A percentile compares a stretch with the other conserved stretches of the same genome.
These are phyloP conservation scores for Galeopsis tetrahit DNA, from an alignment of 257 asterid species.

Conservation along the genomic window DNA sequence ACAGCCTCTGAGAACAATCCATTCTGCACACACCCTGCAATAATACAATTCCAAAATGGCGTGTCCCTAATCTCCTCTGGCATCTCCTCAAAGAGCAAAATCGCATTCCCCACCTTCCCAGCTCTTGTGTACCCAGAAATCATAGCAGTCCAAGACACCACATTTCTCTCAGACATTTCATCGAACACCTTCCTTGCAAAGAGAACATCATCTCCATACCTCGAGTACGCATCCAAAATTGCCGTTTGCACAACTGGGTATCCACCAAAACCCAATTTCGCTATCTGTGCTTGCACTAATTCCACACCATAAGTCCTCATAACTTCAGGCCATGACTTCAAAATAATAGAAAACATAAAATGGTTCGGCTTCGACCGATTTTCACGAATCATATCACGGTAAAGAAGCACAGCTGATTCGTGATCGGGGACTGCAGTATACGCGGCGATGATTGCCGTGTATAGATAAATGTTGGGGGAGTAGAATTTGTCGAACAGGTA, in stretches of 20 bases:
- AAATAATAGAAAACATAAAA: slow-evolving; percentile 58
- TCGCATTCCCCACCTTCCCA: slow-evolving; percentile 65
- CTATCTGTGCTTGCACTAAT: slow-evolving; percentile 67
- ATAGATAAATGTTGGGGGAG: slow-evolving; percentile 62
- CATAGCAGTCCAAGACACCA: slow-evolving; percentile 88
- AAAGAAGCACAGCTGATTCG: slow-evolving; percentile 51
- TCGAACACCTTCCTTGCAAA: slow-evolving; percentile 71
- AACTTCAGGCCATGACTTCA: slow-evolving; percentile 65
- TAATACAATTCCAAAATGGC: slow-evolving; percentile 80
- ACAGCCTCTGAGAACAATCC: slow-evolving; percentile 77
- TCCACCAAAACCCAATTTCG: slow-evolving; percentile 56
- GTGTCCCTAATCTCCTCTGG: slow-evolving; percentile 62
- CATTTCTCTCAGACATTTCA: slow-evolving; percentile 65
- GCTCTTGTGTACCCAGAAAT: slow-evolving; percentile 68
- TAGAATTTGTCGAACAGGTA: slow-evolving; percentile 59
- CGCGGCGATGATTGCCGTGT: slow-evolving; percentile 63
- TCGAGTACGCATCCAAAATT: slow-evolving; percentile 61
- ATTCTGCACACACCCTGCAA: slow-evolving; percentile 76
- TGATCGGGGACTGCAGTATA: slow-evolving; percentile 52
- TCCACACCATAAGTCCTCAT: slow-evolving; percentile 56
- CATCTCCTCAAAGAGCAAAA: slow-evolving; percentile 63
- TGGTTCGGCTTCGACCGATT: slow-evolving; percentile 63
- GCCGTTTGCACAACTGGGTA: slow-evolving; percentile 70
- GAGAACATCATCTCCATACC: slow-evolving; percentile 48
- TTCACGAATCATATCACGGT: slow-evolving; percentile 62